Evolutionary conservation across 352 stramenopile species (phyloP), one percentile per base, ranked within the genome.

Genomic region (Phytophthora crassamura): DNA sequence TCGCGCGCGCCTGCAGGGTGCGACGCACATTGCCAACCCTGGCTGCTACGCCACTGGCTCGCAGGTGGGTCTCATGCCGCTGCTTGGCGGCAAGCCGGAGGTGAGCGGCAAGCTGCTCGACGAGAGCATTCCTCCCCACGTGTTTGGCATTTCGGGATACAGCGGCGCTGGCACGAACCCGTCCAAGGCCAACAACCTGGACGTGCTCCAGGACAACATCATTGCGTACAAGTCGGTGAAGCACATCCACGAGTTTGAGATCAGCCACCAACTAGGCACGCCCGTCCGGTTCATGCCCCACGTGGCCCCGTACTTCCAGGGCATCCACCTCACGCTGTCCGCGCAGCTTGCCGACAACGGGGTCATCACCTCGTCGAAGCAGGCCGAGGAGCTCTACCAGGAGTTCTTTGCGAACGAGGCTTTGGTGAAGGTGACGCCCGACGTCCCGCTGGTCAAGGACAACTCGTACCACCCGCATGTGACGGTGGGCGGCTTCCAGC

Each of bases 271-370:
- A 53, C 64, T 96, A 15, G 79, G 80, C 42, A 93, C 84, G 39
- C 59, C 77, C 0, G 78, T 98, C 51, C 91, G 92, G 30, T 98
- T 98, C 79, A 98, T 97, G 79, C 93, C 94, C 33, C 93, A 98
- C 70, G 89, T 98, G 9, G 94, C 94, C 41, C 80, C 91, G 50
- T 98, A 94, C 74, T 98, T 97, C 76, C 91, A 97, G 55, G 94
- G 94, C 53, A 98, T 98, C 64, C 90, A 98, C 64, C 75, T 98
- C 30, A 97, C 88, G n/a, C 69, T 96, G 47, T 93, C 84, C 15
- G 77, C 87, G 35, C 82, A 95, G 59, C 75, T 96, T 51, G 77
- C 88, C 35, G 79, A 96, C 53, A 56, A 72, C 16, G 64, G 58
- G 7, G 39, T 74, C 10, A 69, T 78, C 39, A 76, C 78, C 39